Evolutionary conservation across 768 basidiomycete genomes (phyloP).

Genomic region (Fomitopsis pulvina): DNA sequence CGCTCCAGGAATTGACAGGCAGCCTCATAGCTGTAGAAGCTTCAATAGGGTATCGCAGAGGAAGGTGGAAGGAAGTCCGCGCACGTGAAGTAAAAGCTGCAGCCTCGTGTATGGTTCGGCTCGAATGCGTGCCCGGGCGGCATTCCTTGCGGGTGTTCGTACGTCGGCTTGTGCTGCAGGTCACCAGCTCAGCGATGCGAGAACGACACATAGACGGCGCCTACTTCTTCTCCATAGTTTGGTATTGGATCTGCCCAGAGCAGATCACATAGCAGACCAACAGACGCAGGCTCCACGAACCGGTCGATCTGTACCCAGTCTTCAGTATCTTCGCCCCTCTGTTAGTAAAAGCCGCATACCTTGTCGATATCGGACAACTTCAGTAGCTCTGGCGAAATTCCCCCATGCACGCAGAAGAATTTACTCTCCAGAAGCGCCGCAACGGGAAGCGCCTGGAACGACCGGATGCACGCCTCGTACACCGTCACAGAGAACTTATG

Average conservation of each 20-base stretch:
- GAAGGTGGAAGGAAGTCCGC: background rate
- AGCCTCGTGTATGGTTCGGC: conserved; percentile 84
- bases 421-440: conserved; percentile 89
- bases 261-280: conserved; percentile 88
- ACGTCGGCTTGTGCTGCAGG: conserved; percentile 15
- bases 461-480: conserved; percentile 89
- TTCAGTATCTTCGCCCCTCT: background rate
- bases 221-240: conserved; percentile 80
- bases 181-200: background rate
- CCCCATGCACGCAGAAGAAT: conserved; percentile 98
- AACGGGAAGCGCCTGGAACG: conserved; percentile 87
- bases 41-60: background rate
- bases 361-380: conserved; percentile 67
- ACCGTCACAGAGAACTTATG: conserved; percentile 85
- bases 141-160: conserved; percentile 31
- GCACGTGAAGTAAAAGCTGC: conserved; percentile 89
- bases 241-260: conserved; percentile 94
- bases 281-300: conserved; percentile 89
- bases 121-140: conserved; percentile 55
- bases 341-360: conserved; percentile 30
- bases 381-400: conserved; percentile 81
- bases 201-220: conserved; percentile 25
- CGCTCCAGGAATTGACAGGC: conserved; percentile 91
- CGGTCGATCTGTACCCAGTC: conserved; percentile 65
- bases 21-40: conserved; percentile 59